Base-by-base conservation (phyloP, 179 eudicot genomes). In the Pouteria campechiana region DNA sequence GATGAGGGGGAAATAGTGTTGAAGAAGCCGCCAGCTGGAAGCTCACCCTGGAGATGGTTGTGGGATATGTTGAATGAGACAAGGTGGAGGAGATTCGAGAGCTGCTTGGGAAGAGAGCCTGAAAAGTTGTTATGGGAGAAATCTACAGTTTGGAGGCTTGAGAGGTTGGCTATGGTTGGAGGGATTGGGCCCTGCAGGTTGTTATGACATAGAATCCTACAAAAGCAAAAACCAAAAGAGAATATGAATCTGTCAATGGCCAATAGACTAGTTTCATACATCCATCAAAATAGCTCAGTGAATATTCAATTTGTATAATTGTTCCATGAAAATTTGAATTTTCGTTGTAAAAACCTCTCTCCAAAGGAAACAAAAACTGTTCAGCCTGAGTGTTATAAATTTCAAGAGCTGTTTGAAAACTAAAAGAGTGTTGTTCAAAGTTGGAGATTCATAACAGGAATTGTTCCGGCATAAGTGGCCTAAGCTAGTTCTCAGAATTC, bases 11-110 rank as follows among this genome's bases (percentile, higher is more conserved):
- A 76, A 36, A 87, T 74, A 11, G 65, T 55, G 50, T 83, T 72
- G 52, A 87, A 87, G 72, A 83, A 87, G 32, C 89, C 84, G 34
- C 90, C 89, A 16, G 67, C 75, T 0, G 96, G 96, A 14, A 87
- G 67, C 60, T 79, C 96, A 24, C 94, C 96, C 45, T 79, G 64
- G 17, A 87, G 66, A 51, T 55, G 60, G 54, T 87, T 87, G 68
- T 72, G 54, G 17, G 96, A 83, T 57, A 87, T 36, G 32, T 87
- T 87, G 30, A 87, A 87, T 10, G 60, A n/a, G 5, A 19, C n/a
- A 17, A 87, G 80, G 49, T 63, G 76, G 19, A 93, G 68, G 36
- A 87, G 90, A 62, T 76, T 65, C 1, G 90, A 56, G 1, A 87
- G 69, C 53, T 83, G 86, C 47, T 76, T 87, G 0, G 96, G 94